Evolutionary conservation across 1,139 yeast genomes (phyloP).

Genomic region (Hemisphaericaspora xylofermentans): DNA sequence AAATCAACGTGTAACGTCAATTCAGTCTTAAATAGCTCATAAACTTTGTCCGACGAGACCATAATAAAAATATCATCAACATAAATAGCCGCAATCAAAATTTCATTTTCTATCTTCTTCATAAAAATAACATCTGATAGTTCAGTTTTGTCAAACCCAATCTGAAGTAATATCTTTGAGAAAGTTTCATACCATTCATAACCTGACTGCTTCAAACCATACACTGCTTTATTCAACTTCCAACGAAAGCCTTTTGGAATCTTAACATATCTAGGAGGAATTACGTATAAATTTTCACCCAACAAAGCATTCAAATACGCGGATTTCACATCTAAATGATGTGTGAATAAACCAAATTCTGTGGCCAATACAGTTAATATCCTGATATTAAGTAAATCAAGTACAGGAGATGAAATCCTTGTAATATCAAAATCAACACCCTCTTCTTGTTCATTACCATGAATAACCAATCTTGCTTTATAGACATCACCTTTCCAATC

Average conservation of each 20-base stretch:
- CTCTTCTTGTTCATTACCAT: conserved; percentile 1
- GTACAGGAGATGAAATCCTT: conserved; percentile 1
- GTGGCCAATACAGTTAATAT: conserved; percentile 1
- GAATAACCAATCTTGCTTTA: conserved; percentile 2
- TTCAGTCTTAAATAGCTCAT: background rate
- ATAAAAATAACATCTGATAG: background rate
- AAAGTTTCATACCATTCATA: conserved; percentile 4
- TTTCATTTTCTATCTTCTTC: background rate
- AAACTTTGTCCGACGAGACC: background rate
- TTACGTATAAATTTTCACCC: background rate
- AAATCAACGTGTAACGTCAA: background rate
- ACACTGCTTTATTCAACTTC: conserved; percentile 5
- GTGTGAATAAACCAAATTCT: background rate
- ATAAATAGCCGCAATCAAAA: conserved; percentile 3
- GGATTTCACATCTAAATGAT: conserved; percentile 3
- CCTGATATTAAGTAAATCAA: conserved; percentile 2
- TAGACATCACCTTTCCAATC: background rate
- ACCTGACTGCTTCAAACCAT: conserved; percentile 10
- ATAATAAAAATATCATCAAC: conserved; percentile 7
- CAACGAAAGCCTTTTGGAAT: conserved; percentile 3
- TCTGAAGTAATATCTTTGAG: background rate
- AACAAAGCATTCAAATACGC: conserved; percentile 5
- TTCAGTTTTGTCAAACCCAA: conserved; percentile 1
- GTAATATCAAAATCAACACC: conserved; percentile 1
- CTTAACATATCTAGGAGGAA: conserved; percentile 1